Conservation (phyloP, 352 stramenopile species). For the Thraustotheca clavata region DNA sequence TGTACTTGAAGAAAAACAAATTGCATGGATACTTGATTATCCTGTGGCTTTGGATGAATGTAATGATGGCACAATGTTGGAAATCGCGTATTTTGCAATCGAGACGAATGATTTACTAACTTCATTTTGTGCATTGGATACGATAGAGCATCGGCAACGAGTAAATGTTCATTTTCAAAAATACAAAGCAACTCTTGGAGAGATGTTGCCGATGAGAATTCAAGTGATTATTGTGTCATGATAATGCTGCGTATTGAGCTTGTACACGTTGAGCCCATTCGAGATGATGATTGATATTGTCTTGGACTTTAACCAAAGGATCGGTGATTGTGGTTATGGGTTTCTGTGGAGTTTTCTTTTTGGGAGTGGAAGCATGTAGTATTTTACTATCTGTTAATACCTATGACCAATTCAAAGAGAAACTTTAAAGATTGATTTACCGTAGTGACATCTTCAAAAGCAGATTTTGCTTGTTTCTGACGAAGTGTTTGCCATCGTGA, state of each 20-base stretch:
- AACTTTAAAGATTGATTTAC: no score
- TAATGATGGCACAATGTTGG: constrained; percentile 36
- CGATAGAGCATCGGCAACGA: constrained; percentile 9
- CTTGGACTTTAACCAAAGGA: neutral
- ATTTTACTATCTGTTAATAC: no score
- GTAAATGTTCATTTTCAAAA: constrained; percentile 36
- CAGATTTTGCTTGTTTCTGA: neutral
- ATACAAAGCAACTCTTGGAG: constrained; percentile 30
- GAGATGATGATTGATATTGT: neutral
- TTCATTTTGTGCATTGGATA: constrained; percentile 45
- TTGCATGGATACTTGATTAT: constrained; percentile 52
- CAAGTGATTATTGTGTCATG: neutral
- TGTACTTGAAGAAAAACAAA: constrained; percentile 29
- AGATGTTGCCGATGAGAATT: constrained; percentile 13
- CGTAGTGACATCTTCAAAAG: neutral
- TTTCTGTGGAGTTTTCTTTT: neutral
- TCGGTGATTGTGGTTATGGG: neutral
- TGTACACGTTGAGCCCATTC: constrained; percentile 7
- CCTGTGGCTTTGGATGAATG: constrained; percentile 55
- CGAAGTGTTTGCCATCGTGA: constrained; percentile 1
- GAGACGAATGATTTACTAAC: constrained; percentile 29
- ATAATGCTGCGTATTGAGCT: neutral
- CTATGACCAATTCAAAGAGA: no score
- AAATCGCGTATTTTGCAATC: constrained; percentile 52
- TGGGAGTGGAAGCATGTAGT: no score